Conservation (phyloP, 352 stramenopile genomes). For the Phytophthora pluvialis region DNA sequence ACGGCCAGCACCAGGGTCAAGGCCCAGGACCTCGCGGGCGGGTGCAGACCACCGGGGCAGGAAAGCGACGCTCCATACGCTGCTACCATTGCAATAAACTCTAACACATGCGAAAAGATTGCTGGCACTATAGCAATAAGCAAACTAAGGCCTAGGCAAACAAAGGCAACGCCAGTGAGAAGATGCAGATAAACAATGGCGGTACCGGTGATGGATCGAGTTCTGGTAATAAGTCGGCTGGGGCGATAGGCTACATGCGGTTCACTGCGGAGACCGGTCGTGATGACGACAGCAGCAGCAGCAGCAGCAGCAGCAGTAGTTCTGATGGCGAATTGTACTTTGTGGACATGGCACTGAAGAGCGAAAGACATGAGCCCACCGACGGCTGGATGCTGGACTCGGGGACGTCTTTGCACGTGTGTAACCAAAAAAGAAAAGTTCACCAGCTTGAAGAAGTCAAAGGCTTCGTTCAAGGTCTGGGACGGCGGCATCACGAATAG, state of each 20-base stretch:
- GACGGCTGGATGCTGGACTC: conserved; percentile 10
- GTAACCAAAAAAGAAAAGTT: background rate
- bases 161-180: background rate
- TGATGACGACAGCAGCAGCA: conserved; percentile 2
- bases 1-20: background rate
- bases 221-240: background rate
- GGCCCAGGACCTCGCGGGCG: no score
- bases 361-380: background rate
- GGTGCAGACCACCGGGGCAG: conserved; percentile 2
- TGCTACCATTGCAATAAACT: conserved; percentile 12
- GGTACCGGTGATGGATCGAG: background rate
- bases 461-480: conserved; percentile 7
- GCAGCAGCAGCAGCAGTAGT: no score
- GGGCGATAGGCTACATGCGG: conserved; percentile 2
- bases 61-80: background rate
- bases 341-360: conserved; percentile 1
- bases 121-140: conserved; percentile 10
- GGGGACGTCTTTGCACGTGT: conserved; percentile 5
- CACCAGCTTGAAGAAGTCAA: conserved; percentile 1
- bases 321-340: background rate
- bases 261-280: conserved; percentile 1
- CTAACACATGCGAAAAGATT: background rate
- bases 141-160: background rate
- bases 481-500: background rate
- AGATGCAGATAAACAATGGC: background rate